Evolutionary conservation across 2,329 filamentous ascomycete species (phyloP), one percentile per base, ranked within the genome.

Genomic region (Fusarium sp.): DNA sequence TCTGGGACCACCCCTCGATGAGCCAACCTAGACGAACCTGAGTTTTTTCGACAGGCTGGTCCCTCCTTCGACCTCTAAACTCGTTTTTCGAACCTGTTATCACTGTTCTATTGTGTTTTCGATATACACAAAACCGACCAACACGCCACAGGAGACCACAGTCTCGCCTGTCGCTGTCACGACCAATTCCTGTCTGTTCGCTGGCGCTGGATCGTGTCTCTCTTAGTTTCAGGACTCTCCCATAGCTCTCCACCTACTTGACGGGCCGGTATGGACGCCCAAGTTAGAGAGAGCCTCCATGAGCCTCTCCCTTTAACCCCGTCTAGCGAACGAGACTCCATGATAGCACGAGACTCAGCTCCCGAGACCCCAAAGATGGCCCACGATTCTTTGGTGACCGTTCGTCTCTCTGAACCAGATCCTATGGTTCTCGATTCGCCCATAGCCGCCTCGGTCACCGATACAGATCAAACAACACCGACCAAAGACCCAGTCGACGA

Each of bases 381-480:
- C 22, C 86, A 87, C 77, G 91, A 93, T 80, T 94, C 92, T 22
- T 91, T 94, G 90, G 91, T 94, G 47, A 94, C 91, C 10, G 91
- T 94, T 46, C 87, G 91, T 58, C 84, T 94, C 51, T 93, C 91
- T 22, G 91, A 93, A 77, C 83, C 86, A 63, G 79, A 87, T 73
- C 75, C 84, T 73, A 75, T 89, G 74, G 79, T 83, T 70, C 83
- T 90, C 74, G 72, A 78, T 38, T 62, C 68, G 20, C 59, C 70
- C 40, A 46, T 73, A 22, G 46, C 67, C 46, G 65, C 60, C 11
- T 51, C 63, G 6, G 61, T 68, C 38, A 59, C 64, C 38, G 46
- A 73, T 18, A 71, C 70, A 60, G 62, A 55, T 50, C 72, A 68
- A 59, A 72, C 73, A 44, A 72, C 73, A 20, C 75, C 79, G 32